Base-by-base conservation (phyloP, 805 yeast genomes). In the Spencermartinsiella europaea region DNA sequence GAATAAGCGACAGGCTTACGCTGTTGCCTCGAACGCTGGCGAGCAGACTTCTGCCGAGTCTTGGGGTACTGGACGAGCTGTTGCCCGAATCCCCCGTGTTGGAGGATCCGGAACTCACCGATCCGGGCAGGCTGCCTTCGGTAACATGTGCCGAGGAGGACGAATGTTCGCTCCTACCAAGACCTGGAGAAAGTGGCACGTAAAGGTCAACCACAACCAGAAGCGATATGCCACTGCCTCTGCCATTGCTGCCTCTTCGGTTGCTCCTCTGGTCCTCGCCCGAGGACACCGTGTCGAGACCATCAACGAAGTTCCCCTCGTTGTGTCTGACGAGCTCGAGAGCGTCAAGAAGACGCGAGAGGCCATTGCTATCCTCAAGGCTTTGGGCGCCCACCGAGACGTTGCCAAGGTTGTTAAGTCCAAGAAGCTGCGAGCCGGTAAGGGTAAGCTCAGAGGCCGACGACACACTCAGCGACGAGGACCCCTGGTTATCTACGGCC, bases 1-100 rank as follows among this genome's bases (percentile, higher is more conserved):
- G 93, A 93, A 93, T 96, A 91, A 91, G 89, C 89, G 99, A 79
- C 99, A 93, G 80, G 97, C 99, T 76, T 93, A 93, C 85, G 96
- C 99, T 73, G 99, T 93, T 66, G 84, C 98, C 66, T 89, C 83
- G 73, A 86, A 89, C 79, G 99, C 99, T 70, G 99, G 99, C 80
- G 95, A 88, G 84, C 98, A 93, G 81, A 90, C 97, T 77, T 91
- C 98, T 58, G 99, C 99, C 74, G 97, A 89, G 80, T 93, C 99
- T 59, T 93, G 99, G 99, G 99, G 99, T 89, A 93, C 99, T 67
- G 99, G 99, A 83, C 90, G 99, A 82, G 99, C 99, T 77, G 96
- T 93, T 71, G 98, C 99, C 79, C 91, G 99, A 83, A 91, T 93
- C 75, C 99, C 99, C 81, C 90, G 99, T 84, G 98, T 93, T 73